Conservation (phyloP, 805 yeast species). For the Candida verbasci region DNA sequence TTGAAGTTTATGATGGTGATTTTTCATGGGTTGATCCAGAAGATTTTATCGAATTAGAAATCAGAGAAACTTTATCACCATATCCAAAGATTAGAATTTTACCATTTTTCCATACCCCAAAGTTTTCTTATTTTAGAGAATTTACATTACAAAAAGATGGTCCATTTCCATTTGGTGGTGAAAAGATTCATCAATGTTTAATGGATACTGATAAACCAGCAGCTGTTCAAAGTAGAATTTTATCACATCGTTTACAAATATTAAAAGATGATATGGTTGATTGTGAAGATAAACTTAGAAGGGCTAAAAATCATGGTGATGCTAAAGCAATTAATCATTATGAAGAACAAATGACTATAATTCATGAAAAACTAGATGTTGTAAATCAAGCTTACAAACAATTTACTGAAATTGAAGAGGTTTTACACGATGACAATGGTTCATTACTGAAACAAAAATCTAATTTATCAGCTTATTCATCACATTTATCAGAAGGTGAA, state of each 20-base stretch:
- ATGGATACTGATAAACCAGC: conserved; percentile 53
- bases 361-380: conserved; percentile 20
- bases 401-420: conserved; percentile 12
- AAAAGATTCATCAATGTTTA: conserved; percentile 62
- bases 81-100: conserved; percentile 40
- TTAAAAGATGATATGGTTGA: conserved; percentile 24
- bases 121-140: conserved; percentile 60
- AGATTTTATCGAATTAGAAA: conserved; percentile 71
- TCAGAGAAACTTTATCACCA: conserved; percentile 35
- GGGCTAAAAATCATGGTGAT: conserved; percentile 13
- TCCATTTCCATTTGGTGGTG: conserved; percentile 56
- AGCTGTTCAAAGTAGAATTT: conserved; percentile 45
- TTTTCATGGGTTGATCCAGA: conserved; percentile 67
- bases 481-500: conserved; percentile 22
- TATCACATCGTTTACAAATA: conserved; percentile 19
- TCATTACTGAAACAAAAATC: conserved; percentile 12
- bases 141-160: conserved; percentile 40
- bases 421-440: not conserved
- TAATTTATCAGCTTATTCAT: conserved; percentile 26
- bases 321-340: conserved; percentile 7
- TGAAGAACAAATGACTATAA: conserved; percentile 7
- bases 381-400: conserved; percentile 21
- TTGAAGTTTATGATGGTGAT: conserved; percentile 25
- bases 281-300: conserved; percentile 18
- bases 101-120: conserved; percentile 51